Evolutionary conservation across 371 early-diverging fungal species (phyloP).

Genomic region (Paraphysoderma sedebokerense): DNA sequence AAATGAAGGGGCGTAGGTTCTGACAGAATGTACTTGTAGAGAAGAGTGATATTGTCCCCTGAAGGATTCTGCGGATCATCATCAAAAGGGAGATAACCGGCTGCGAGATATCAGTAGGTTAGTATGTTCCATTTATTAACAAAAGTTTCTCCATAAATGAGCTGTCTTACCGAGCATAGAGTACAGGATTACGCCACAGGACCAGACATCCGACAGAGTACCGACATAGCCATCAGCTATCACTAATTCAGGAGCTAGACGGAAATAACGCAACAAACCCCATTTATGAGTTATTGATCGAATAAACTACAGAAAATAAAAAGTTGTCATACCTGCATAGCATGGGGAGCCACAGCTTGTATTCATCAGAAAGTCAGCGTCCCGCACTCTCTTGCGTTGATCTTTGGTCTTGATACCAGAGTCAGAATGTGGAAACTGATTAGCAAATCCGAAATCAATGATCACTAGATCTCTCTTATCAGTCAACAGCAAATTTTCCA

Average conservation of each 20-base stretch:
- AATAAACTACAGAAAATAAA: no score
- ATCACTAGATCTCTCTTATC: constrained; percentile 20
- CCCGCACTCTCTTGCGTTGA: not conserved
- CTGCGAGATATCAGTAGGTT: no score
- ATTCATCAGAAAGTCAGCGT: constrained; percentile 32
- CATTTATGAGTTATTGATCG: no score
- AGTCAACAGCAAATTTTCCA: constrained; percentile 76
- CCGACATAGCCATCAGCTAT: constrained; percentile 94
- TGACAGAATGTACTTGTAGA: not conserved
- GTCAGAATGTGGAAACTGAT: constrained; percentile 36
- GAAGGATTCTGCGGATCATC: constrained; percentile 90
- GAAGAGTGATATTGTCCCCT: constrained; percentile 1
- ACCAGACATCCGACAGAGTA: constrained; percentile 90
- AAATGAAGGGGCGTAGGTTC: constrained; percentile 1
- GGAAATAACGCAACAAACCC: no score
- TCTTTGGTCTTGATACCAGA: not conserved
- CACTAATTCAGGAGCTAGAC: constrained; percentile 94
- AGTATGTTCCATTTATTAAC: no score
- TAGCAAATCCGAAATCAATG: constrained; percentile 98
- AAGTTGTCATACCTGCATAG: no score
- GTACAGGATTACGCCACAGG: constrained; percentile 78
- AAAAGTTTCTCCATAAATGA: no score
- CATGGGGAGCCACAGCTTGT: constrained; percentile 94
- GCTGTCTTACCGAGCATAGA: constrained; percentile 21
- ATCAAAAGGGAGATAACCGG: constrained; percentile 97